These are phyloP conservation scores for Pythium rishiriense DNA, from an alignment of 352 stramenopile genomes.

Conservation along the genomic window DNA sequence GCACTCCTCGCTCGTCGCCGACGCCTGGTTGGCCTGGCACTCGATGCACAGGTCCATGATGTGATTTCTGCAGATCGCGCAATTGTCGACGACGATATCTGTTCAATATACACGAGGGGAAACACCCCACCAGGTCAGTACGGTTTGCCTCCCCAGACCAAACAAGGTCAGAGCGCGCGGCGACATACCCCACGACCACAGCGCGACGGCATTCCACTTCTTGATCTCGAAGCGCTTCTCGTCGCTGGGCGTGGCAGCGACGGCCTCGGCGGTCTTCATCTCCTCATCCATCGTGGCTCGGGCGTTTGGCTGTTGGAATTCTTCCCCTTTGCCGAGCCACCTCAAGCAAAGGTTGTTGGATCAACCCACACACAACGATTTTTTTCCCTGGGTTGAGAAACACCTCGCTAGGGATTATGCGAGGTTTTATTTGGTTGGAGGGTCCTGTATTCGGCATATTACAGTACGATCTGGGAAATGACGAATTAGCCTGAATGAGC, in stretches of 20 bases:
- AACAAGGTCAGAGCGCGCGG: too few relatives aligned
- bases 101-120: constrained; percentile 2
- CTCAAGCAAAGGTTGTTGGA: constrained; percentile 8
- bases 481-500: not conserved
- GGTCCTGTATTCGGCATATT: constrained; percentile 2
- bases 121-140: constrained; percentile 3
- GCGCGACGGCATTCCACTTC: constrained; percentile 98
- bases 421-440: constrained; percentile 9
- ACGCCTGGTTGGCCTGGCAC: constrained; percentile 95
- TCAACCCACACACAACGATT: constrained; percentile 23
- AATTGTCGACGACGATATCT: constrained; percentile 90
- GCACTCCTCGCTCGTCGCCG: constrained; percentile 86
- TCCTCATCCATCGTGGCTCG: constrained; percentile 63
- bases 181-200: constrained; percentile 97
- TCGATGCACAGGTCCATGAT: constrained; percentile 99
- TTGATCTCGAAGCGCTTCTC: constrained; percentile 99
- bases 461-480: not conserved
- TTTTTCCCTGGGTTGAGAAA: constrained; percentile 11
- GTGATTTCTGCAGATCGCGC: constrained; percentile 99
- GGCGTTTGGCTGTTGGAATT: constrained; percentile 16
- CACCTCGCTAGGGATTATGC: not conserved
- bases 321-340: constrained; percentile 5
- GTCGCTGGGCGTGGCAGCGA: constrained; percentile 33
- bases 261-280: constrained; percentile 44
- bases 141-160: not conserved